Evolutionary conservation across 345 rosid species (phyloP).

Genomic region (Populus simonii): DNA sequence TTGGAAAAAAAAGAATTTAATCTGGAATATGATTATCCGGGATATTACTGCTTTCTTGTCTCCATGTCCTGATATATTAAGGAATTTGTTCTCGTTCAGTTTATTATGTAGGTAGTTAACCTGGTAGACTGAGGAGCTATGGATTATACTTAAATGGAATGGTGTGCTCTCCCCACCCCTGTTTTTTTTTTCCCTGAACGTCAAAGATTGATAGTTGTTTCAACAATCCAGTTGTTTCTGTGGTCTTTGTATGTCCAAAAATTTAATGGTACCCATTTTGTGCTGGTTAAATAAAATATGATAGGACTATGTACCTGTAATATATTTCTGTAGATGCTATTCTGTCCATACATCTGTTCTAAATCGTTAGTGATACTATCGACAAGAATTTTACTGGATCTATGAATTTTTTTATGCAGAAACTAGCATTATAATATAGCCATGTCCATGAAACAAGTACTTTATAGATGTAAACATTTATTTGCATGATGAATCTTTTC

Average conservation of each 20-base stretch:
- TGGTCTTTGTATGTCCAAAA: background rate
- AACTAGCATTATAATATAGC: background rate
- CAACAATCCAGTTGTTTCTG: background rate
- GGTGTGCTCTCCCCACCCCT: background rate
- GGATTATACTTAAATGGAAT: background rate
- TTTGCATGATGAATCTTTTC: background rate
- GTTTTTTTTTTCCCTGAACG: background rate
- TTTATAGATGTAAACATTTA: background rate
- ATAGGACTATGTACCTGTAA: background rate
- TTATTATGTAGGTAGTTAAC: background rate
- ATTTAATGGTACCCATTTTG: background rate
- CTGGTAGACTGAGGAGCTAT: background rate
- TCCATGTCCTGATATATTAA: too few species aligned
- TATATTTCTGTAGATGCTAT: background rate
- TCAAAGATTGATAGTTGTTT: background rate
- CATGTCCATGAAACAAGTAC: background rate
- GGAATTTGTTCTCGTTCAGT: background rate
- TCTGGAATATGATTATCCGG: background rate
- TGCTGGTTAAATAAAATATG: background rate
- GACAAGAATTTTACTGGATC: background rate
- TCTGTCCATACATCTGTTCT: background rate
- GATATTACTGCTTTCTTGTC: background rate
- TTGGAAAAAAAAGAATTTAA: background rate
- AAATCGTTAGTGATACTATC: background rate
- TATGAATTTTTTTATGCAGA: background rate